A percentile compares a stretch with the other conserved stretches of the same genome.
Evolutionary conservation across 1,139 yeast genomes (phyloP).

Genomic region (Debaryomyces sp.): DNA sequence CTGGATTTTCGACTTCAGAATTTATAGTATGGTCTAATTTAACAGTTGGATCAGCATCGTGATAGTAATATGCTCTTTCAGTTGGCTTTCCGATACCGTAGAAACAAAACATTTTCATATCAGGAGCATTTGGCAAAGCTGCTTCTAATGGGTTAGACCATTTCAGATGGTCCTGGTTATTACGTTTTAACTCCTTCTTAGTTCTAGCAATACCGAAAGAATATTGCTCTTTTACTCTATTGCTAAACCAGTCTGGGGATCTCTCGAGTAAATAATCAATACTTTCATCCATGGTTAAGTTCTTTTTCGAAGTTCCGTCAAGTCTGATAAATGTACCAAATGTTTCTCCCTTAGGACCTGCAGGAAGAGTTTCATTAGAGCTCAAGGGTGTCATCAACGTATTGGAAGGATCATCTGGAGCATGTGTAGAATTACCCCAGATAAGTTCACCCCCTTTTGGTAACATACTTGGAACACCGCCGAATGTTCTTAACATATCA

Average conservation of each 20-base stretch:
- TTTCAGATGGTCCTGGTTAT: conserved; percentile 70
- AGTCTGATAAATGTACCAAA: conserved; percentile 82
- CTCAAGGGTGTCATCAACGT: conserved; percentile 26
- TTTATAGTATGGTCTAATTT: conserved; percentile 72
- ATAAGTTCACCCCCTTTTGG: conserved; percentile 92
- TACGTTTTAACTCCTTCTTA: conserved; percentile 56
- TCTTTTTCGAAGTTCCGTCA: conserved; percentile 36
- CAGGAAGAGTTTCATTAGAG: conserved; percentile 22
- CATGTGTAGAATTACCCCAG: conserved; percentile 72
- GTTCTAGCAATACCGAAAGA: conserved; percentile 76
- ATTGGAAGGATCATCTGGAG: conserved; percentile 64
- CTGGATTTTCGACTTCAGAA: conserved; percentile 58
- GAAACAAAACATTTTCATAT: conserved; percentile 83
- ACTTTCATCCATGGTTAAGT: conserved; percentile 66
- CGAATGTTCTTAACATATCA: conserved; percentile 83
- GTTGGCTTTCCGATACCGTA: conserved; percentile 97
- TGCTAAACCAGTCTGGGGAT: conserved; percentile 76
- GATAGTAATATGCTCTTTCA: conserved; percentile 87
- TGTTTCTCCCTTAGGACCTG: conserved; percentile 42
- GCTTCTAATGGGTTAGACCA: conserved; percentile 96
- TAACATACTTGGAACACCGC: conserved; percentile 92
- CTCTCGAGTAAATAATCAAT: conserved; percentile 64
- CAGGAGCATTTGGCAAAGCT: conserved; percentile 90
- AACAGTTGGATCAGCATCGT: conserved; percentile 56
- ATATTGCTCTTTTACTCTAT: conserved; percentile 67